A percentile compares a stretch with the other conserved stretches of the same genome.
These are phyloP conservation scores for Ceratocystis alfenasii DNA, from an alignment of 2,329 filamentous ascomycete species.

Conservation along the genomic window DNA sequence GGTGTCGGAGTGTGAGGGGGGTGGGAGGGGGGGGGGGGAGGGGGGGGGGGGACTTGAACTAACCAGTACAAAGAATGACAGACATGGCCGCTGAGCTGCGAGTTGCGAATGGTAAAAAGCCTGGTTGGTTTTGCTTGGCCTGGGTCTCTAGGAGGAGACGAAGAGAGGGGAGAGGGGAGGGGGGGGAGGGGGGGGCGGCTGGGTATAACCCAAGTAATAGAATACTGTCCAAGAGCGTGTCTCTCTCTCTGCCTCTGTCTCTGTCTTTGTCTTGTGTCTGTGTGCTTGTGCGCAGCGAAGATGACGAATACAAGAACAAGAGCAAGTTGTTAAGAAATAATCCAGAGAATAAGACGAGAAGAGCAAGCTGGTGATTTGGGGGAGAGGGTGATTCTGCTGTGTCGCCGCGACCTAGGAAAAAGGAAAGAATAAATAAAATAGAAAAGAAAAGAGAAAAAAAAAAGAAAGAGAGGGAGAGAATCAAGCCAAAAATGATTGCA, in stretches of 20 bases:
- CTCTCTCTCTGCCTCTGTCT: too few species aligned
- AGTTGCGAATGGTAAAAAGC: background rate
- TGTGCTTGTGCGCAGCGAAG: too few species aligned
- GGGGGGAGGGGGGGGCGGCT: too few species aligned
- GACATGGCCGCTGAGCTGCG: slow-evolving; percentile 35
- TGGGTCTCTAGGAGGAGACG: background rate
- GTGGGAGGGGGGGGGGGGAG: too few species aligned
- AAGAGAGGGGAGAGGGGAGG: background rate
- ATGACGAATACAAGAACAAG: too few species aligned
- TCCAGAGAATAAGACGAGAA: background rate
- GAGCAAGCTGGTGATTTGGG: background rate
- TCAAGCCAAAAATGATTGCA: background rate
- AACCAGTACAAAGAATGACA: slow-evolving; percentile 52
- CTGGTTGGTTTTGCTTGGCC: background rate
- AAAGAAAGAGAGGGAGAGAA: background rate
- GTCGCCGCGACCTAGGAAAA: background rate
- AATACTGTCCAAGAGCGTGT: background rate
- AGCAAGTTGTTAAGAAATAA: background rate
- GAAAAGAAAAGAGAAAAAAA: background rate
- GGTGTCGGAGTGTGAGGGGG: too few species aligned
- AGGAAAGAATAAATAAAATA: background rate
- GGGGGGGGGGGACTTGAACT: slow-evolving; percentile 22
- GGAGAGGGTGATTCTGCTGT: background rate
- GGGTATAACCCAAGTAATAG: background rate
- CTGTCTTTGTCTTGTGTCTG: too few species aligned